Conservation (phyloP, 805 yeast species). For the Wickerhamiella parazyma region DNA sequence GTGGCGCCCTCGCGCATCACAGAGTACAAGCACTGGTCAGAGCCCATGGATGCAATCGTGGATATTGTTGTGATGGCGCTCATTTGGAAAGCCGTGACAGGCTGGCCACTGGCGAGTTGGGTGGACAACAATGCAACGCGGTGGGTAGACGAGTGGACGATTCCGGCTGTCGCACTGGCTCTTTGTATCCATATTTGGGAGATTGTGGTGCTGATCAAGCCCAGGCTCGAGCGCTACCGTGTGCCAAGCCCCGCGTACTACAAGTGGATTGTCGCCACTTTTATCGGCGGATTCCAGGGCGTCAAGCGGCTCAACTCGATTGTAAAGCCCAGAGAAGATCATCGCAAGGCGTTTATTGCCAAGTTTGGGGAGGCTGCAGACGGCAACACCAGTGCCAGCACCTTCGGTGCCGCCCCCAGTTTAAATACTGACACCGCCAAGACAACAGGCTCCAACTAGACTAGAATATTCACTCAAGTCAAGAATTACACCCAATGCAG, state of each 20-base stretch:
- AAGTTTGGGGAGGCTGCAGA: neutral
- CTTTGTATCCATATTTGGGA: neutral
- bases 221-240: neutral
- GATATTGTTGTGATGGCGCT: neutral
- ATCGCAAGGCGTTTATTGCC: neutral
- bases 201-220: neutral
- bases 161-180: neutral
- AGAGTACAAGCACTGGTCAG: slow-evolving; percentile 5
- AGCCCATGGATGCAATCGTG: neutral
- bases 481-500: too few species aligned
- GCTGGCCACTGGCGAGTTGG: neutral
- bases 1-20: slow-evolving; percentile 3
- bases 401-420: neutral
- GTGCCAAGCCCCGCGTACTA: slow-evolving; percentile 6
- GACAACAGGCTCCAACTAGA: neutral
- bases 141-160: neutral
- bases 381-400: neutral
- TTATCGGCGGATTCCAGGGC: neutral
- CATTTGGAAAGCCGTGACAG: neutral
- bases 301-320: neutral
- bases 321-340: neutral
- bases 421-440: neutral
- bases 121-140: neutral
- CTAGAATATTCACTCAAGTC: too few species aligned
- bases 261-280: slow-evolving; percentile 4